These are phyloP conservation scores for Schrenkiella parvula DNA, from an alignment of 345 rosid species.

Conservation along the genomic window DNA sequence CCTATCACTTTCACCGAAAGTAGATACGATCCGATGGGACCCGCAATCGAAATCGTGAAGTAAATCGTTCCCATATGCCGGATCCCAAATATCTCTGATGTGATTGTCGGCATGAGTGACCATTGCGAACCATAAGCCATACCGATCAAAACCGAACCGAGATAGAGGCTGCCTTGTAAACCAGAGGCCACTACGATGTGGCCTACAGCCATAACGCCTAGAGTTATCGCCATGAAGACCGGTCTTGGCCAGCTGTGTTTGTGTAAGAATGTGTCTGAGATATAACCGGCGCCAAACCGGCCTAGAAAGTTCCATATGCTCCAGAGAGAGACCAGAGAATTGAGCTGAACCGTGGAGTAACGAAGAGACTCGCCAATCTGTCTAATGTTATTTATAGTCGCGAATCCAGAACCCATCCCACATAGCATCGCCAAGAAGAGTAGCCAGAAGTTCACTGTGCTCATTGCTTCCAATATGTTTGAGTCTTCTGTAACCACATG, in stretches of 20 bases:
- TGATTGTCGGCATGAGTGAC: constrained; percentile 82
- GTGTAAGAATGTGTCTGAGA: constrained; percentile 66
- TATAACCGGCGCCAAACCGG: constrained; percentile 74
- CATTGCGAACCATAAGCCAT: constrained; percentile 82
- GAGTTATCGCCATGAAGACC: constrained; percentile 59
- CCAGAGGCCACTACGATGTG: constrained; percentile 74
- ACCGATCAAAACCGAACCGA: constrained; percentile 69
- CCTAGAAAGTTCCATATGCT: constrained; percentile 96
- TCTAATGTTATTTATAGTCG: constrained; percentile 75
- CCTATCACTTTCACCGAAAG: constrained; percentile 81
- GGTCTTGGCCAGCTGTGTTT: constrained; percentile 68
- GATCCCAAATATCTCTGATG: constrained; percentile 72
- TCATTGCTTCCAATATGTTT: constrained; percentile 54
- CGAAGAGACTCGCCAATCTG: constrained; percentile 86
- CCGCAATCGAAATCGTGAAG: constrained; percentile 73
- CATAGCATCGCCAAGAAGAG: constrained; percentile 68
- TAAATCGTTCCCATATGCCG: constrained; percentile 80
- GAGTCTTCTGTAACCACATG: constrained; percentile 33
- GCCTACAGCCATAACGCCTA: constrained; percentile 51
- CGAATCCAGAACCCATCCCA: constrained; percentile 79
- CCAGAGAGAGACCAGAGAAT: constrained; percentile 65
- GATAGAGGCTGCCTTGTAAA: constrained; percentile 48
- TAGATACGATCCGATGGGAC: constrained; percentile 82
- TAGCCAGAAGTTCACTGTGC: constrained; percentile 66
- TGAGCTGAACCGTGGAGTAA: constrained; percentile 55